Percentiles rank a stretch among this genome's conserved stretches.
These are phyloP conservation scores for Capsicum chinense DNA, from an alignment of 257 asterid genomes.

Conservation along the genomic window DNA sequence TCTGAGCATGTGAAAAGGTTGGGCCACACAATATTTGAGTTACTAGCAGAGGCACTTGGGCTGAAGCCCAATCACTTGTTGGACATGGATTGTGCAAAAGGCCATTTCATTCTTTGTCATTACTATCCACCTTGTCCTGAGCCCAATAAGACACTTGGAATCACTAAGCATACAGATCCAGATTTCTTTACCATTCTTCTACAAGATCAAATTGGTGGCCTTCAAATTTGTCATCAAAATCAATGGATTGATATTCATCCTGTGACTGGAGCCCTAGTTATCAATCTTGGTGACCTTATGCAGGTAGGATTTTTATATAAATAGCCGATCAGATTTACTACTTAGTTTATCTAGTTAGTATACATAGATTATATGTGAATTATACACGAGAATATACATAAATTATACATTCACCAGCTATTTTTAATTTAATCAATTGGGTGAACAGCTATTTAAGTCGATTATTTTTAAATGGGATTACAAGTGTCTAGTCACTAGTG, in stretches of 20 bases:
- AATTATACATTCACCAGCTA: background rate
- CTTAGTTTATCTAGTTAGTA: background rate
- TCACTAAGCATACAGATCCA: conserved; percentile 29
- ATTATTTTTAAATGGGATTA: background rate
- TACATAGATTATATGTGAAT: background rate
- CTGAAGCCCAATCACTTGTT: conserved; percentile 22
- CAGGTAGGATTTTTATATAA: background rate
- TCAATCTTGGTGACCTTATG: conserved; percentile 31
- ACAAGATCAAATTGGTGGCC: conserved; percentile 36
- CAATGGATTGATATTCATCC: conserved; percentile 34
- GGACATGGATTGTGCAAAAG: no score
- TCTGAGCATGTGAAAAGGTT: no score
- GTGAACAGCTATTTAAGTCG: no score
- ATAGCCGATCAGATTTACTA: background rate
- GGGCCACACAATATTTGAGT: conserved; percentile 23
- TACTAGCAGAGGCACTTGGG: conserved; percentile 32
- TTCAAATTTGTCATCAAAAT: conserved; percentile 36
- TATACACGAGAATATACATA: background rate
- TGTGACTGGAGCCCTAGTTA: background rate
- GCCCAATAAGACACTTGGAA: conserved; percentile 31
- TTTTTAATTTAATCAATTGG: no score
- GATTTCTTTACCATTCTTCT: conserved; percentile 34
- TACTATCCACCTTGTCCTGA: conserved; percentile 33
- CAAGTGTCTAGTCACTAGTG: background rate
- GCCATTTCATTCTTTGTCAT: conserved; percentile 22